A percentile compares a stretch with the other conserved stretches of the same genome.
These are phyloP conservation scores for Plenodomus tracheiphilus DNA, from an alignment of 2,329 filamentous ascomycete genomes.

Conservation along the genomic window DNA sequence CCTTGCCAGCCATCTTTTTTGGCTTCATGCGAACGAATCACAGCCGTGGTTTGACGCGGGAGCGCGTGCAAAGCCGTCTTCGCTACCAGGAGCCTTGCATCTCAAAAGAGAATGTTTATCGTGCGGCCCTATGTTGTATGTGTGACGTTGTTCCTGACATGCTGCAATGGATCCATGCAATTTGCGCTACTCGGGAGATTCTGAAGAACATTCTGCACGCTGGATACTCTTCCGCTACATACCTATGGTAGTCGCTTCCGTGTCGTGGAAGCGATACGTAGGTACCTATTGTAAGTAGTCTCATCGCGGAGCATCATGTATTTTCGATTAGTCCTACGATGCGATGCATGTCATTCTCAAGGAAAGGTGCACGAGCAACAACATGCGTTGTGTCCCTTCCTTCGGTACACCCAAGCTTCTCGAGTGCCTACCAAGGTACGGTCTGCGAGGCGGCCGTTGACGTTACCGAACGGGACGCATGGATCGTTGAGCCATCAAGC, in stretches of 20 bases:
- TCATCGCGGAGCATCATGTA: no score
- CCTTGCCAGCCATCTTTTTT: conserved; percentile 3
- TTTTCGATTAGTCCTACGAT: no score
- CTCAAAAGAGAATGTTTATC: conserved; percentile 16
- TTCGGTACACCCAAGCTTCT: no score
- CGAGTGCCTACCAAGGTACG: neutral
- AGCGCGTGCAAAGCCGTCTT: conserved; percentile 22
- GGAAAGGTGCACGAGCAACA: no score
- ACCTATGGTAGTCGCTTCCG: no score
- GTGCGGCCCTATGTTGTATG: conserved; percentile 9
- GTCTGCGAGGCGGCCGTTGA: neutral
- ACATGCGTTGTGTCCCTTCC: no score
- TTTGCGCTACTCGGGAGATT: neutral
- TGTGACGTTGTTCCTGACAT: no score
- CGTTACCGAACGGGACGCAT: neutral
- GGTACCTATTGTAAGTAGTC: no score
- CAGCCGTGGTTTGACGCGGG: conserved; percentile 6
- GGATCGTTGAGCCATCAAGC: neutral
- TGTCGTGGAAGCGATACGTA: no score
- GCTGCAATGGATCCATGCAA: neutral
- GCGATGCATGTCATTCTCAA: no score
- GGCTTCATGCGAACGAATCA: neutral
- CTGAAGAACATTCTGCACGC: neutral
- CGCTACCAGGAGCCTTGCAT: conserved; percentile 19
- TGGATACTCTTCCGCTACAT: neutral